These are phyloP conservation scores for Penicillium tannophilum DNA, from an alignment of 495 filamentous ascomycete species.

Conservation along the genomic window DNA sequence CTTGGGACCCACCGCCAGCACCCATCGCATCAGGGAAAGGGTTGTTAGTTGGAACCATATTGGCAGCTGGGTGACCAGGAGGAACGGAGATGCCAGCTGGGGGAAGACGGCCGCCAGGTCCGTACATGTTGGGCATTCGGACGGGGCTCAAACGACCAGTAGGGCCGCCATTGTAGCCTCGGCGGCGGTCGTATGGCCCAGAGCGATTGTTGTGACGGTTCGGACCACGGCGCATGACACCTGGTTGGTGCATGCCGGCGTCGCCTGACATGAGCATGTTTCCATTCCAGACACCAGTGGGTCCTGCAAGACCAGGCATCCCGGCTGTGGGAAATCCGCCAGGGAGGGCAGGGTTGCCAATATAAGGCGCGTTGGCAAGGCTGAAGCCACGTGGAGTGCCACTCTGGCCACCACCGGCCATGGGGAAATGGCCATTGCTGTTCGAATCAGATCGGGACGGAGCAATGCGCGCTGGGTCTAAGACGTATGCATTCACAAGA, in stretches of 20 bases:
- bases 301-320: constrained; percentile 59
- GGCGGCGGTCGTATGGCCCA: constrained; percentile 63
- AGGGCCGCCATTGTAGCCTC: constrained; percentile 22
- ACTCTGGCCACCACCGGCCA: constrained; percentile 69
- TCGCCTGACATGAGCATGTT: constrained; percentile 39
- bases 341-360: constrained; percentile 36
- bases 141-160: constrained; percentile 45
- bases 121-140: constrained; percentile 42
- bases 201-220: constrained; percentile 50
- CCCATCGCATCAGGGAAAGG: constrained; percentile 50
- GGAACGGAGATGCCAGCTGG: constrained; percentile 39
- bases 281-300: constrained; percentile 52
- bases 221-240: constrained; percentile 62
- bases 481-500: constrained; percentile 88
- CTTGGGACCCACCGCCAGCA: constrained; percentile 62
- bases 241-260: constrained; percentile 53
- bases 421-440: constrained; percentile 93
- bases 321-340: constrained; percentile 34
- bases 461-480: constrained; percentile 90
- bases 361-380: constrained; percentile 65
- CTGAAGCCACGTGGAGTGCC: constrained; percentile 93
- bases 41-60: constrained; percentile 44
- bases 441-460: constrained; percentile 94
- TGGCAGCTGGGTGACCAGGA: constrained; percentile 45
- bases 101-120: constrained; percentile 38